phyloP scores from a whole-genome alignment of 1,284 basidiomycete genomes.

The Butyriboletus regius region DNA sequence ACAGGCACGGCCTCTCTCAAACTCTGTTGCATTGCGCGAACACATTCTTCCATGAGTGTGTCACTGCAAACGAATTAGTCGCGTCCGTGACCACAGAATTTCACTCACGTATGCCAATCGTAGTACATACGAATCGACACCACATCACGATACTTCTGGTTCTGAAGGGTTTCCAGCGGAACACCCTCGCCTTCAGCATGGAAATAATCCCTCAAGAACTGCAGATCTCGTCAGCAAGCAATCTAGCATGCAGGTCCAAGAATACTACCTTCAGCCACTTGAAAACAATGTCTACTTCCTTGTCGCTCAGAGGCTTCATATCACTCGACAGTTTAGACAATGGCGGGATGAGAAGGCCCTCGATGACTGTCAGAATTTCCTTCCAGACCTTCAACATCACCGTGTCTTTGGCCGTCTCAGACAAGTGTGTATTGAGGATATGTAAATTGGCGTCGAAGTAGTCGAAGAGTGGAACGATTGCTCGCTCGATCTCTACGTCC shows the following conservation, averaged over 20 bases:
- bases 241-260: not conserved
- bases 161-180: conserved; percentile 82
- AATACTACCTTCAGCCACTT: conserved; percentile 83
- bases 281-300: conserved; percentile 96
- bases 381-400: conserved; percentile 96
- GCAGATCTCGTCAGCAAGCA: conserved; percentile 6
- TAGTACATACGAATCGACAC: conserved; percentile 87
- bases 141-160: conserved; percentile 91
- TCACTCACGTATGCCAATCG: conserved; percentile 78
- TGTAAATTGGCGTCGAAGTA: conserved; percentile 94
- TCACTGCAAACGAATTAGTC: conserved; percentile 47
- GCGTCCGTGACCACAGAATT: not conserved
- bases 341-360: conserved; percentile 85
- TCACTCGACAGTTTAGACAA: conserved; percentile 82
- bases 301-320: conserved; percentile 85
- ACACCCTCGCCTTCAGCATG: conserved; percentile 90
- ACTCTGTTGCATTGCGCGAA: conserved; percentile 82
- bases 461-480: conserved; percentile 87
- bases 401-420: conserved; percentile 79
- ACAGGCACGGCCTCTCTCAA: conserved; percentile 68
- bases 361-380: conserved; percentile 83
- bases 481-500: conserved; percentile 91
- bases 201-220: conserved; percentile 94
- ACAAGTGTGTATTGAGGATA: conserved; percentile 83
- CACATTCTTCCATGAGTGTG: conserved; percentile 91